Percentiles rank a stretch among this genome's conserved stretches.
Evolutionary conservation across 305 asterid genomes (phyloP).

Genomic region (Ajuga reptans): DNA sequence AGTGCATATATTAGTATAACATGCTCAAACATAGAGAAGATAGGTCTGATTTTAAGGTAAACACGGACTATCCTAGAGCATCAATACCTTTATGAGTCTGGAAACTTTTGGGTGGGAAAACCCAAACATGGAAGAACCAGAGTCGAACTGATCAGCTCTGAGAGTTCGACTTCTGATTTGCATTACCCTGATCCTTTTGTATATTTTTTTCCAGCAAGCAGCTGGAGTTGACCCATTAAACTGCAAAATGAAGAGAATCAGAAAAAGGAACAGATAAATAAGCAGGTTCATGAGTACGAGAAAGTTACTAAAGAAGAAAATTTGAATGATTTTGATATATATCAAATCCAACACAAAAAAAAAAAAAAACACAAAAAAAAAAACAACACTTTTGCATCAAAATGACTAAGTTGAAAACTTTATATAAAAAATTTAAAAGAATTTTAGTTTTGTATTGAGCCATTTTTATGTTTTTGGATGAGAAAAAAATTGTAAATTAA

Average conservation of each 20-base stretch:
- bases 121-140: conserved; percentile 86
- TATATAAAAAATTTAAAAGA: background rate
- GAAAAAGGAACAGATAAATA: conserved; percentile 7
- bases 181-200: conserved; percentile 51
- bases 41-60: background rate
- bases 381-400: background rate
- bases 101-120: conserved; percentile 68
- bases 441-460: background rate
- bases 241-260: conserved; percentile 39
- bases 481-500: no score
- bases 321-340: background rate
- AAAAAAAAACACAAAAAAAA: background rate
- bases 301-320: background rate
- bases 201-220: conserved; percentile 84
- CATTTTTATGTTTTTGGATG: no score
- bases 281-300: conserved; percentile 6
- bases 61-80: conserved; percentile 15
- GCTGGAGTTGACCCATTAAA: conserved; percentile 74
- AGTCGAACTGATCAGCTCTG: conserved; percentile 49
- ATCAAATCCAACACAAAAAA: background rate
- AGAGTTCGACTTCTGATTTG: conserved; percentile 40
- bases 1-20: background rate
- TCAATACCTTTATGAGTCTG: conserved; percentile 65
- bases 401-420: background rate
- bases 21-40: conserved; percentile 13